Evolutionary conservation across 164 flowering plant genomes (phyloP), one percentile per base, ranked within the genome.

Genomic region (Tinospora cordifolia): DNA sequence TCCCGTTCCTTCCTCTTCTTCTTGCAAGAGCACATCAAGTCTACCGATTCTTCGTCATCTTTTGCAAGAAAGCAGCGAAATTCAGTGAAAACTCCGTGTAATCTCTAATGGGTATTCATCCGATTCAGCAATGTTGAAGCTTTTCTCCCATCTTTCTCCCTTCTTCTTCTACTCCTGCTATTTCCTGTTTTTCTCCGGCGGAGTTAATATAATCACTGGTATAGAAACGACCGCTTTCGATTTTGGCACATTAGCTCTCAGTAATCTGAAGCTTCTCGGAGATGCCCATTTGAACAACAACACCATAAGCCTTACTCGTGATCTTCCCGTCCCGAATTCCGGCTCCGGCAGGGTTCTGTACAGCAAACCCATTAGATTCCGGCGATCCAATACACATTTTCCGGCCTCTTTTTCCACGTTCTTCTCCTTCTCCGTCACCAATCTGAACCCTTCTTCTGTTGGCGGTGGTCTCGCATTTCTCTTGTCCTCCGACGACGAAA

Each of bases 401-500:
- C 81, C 81, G 67, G 80, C 83, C 19, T 87, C 90, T 47, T 92
- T 92, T 81, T 80, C 93, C 17, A 85, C 90, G 0, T 88, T 83
- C 86, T 93, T 93, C 80, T 79, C 97, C n/a, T 87, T 91, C 79
- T 83, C 90, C 13, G 71, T 93, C 63, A 69, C 69, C 1, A 90
- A 91, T 54, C 79, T 91, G 12, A 93, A 91, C 80, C 97, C 97
- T 0, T 82, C 89, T 12, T 90, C 97, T 7, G 85, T 89, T 64
- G 99, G 97, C 69, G 97, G 87, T n/a, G 97, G 96, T 0, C 76
- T 89, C 3, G 91, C 96, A 0, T 92, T 92, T 62, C 66, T 94
- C 66, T 75, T 94, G 62, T 49, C 92, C 0, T 83, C 91, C 54
- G 89, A 84, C 67, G 90, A 75, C 62, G 83, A 78, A 27, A 39